Base-by-base conservation (phyloP, 2,329 filamentous ascomycete genomes). In the Thelonectria discophora region DNA sequence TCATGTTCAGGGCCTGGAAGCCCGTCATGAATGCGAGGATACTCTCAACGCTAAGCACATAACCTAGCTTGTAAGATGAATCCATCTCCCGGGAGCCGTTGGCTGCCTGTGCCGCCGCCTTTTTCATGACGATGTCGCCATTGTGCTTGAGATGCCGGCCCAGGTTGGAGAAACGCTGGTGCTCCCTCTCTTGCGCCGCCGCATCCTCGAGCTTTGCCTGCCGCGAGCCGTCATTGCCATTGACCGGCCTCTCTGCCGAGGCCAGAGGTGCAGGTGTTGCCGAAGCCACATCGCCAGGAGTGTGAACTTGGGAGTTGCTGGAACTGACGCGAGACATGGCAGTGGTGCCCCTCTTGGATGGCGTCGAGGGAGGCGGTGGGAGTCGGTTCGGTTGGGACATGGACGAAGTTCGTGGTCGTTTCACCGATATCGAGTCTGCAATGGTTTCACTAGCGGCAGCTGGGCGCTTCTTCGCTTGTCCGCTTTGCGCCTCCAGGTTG, bases 271-370 rank as follows among this genome's bases (percentile, higher is more conserved):
- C 69, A 3, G 74, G 74, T 6, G 75, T 76, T 40, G 68, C 69
- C 60, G 62, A 79, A 49, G 77, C 76, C 3, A 76, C 67, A 8
- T 81, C 81, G 18, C 82, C 81, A 0, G 85, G 84, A 0, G 85
- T 86, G 43, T 81, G 77, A 8, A 78, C 80, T 61, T 82, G 77
- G 1, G 84, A 86, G 68, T 82, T 84, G 70, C 74, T 84, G 1
- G 85, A 86, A 52, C 82, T 78, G 34, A 81, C 83, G 4, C 84
- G 81, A 5, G 80, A 83, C 83, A 86, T 86, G 57, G 82, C 73
- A 2, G 79, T 76, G 13, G 81, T 77, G 2, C 78, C 75, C 57
- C 79, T 85, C 64, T 81, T 86, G 10, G 83, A 80, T 0, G 85
- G 85, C 0, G 85, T 87, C 2, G 81, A 80, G 0, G 83, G 81